Conservation (phyloP, 2,329 filamentous ascomycete species). For the Colletotrichum viniferum region DNA sequence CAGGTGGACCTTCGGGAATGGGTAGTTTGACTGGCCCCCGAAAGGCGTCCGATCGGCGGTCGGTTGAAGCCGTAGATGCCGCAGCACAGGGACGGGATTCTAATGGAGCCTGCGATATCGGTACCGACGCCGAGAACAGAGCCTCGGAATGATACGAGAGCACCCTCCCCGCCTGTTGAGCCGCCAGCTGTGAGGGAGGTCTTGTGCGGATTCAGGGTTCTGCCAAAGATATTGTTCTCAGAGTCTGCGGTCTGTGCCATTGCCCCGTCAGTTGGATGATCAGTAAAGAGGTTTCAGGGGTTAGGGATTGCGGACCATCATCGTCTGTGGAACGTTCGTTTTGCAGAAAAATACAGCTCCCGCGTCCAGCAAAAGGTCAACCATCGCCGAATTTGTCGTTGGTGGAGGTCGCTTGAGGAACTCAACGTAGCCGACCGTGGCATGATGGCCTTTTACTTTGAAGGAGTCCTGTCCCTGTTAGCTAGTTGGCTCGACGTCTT, state of each 20-base stretch:
- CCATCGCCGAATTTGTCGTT: slow-evolving; percentile 57
- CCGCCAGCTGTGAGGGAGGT: slow-evolving; percentile 66
- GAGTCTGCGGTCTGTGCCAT: slow-evolving; percentile 61
- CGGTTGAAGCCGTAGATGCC: slow-evolving; percentile 47
- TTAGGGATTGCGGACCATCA: slow-evolving; percentile 37
- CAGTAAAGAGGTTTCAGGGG: too few species aligned
- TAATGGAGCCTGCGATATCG: slow-evolving; percentile 48
- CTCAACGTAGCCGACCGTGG: slow-evolving; percentile 60
- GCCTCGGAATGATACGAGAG: slow-evolving; percentile 44
- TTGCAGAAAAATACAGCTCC: slow-evolving; percentile 74
- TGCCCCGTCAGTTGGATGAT: too few species aligned
- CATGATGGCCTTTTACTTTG: slow-evolving; percentile 55
- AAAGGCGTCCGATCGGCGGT: slow-evolving; percentile 35
- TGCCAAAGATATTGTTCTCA: slow-evolving; percentile 50
- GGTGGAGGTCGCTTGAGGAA: slow-evolving; percentile 56
- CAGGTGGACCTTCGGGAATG: slow-evolving; percentile 1
- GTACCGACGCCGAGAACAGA: slow-evolving; percentile 45
- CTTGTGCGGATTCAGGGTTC: slow-evolving; percentile 67
- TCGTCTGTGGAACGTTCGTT: slow-evolving; percentile 69
- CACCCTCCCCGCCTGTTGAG: slow-evolving; percentile 62
- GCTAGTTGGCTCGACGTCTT: background rate
- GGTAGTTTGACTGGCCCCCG: background rate
- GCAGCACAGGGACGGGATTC: slow-evolving; percentile 47
- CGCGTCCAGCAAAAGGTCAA: slow-evolving; percentile 60
- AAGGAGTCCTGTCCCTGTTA: slow-evolving; percentile 61